phyloP scores from a whole-genome alignment of 768 basidiomycete genomes.

The Xerocomellus intermedius region DNA sequence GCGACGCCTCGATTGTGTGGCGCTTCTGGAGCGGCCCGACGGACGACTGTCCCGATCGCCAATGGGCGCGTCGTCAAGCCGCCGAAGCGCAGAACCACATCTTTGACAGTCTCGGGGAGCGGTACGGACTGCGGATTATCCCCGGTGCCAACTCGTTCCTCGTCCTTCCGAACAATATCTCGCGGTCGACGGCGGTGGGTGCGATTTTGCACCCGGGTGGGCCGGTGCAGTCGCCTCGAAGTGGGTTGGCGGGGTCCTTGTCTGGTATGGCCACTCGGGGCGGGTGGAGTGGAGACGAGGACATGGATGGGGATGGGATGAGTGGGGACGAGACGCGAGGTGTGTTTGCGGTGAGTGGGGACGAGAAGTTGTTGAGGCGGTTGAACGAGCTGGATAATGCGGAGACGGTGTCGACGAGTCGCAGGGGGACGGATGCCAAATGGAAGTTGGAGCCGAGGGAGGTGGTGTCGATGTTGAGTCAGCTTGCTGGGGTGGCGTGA shows the following conservation, averaged over 20 bases:
- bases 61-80: constrained; percentile 84
- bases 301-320: constrained; percentile 16
- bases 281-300: not conserved
- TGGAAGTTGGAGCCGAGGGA: constrained; percentile 52
- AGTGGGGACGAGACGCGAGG: constrained; percentile 51
- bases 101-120: constrained; percentile 83
- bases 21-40: constrained; percentile 68
- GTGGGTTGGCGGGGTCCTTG: constrained; percentile 34
- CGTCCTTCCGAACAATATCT: constrained; percentile 79
- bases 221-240: constrained; percentile 37
- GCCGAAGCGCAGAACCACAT: constrained; percentile 93
- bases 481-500: constrained; percentile 9
- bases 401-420: constrained; percentile 70
- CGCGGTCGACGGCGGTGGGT: constrained; percentile 79
- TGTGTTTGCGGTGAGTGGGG: constrained; percentile 64
- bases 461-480: constrained; percentile 34
- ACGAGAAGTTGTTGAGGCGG: constrained; percentile 51
- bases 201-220: constrained; percentile 72
- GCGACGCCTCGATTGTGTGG: constrained; percentile 82
- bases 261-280: constrained; percentile 22
- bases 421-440: constrained; percentile 75
- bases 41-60: constrained; percentile 55
- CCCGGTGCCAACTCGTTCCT: constrained; percentile 80
- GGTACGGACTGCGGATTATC: constrained; percentile 80
- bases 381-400: constrained; percentile 72